Evolutionary conservation across 2,329 filamentous ascomycete genomes (phyloP).

Genomic region (Kalaharituber pfeilii): DNA sequence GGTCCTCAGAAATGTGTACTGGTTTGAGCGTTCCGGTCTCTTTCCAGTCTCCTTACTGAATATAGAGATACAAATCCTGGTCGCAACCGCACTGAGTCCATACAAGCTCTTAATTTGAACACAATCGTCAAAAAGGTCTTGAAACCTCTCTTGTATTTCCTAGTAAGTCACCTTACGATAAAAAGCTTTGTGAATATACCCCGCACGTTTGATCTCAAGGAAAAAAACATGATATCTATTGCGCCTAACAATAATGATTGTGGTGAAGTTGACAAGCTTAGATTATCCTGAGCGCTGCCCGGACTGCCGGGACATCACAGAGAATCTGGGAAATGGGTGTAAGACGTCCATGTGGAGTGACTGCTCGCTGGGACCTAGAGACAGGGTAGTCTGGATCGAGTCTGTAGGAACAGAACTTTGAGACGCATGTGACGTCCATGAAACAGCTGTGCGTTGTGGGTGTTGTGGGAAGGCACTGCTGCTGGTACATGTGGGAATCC

Average conservation of each 20-base stretch:
- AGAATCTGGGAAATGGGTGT: no score
- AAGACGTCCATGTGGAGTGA: no score
- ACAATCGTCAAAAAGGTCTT: background rate
- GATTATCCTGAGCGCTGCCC: no score
- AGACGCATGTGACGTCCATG: no score
- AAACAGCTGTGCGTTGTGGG: no score
- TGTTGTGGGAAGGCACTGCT: no score
- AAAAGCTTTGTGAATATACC: background rate
- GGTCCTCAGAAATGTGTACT: background rate
- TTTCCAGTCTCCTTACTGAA: background rate
- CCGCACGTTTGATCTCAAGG: background rate
- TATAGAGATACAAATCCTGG: background rate
- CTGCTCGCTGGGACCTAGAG: no score
- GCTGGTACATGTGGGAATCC: no score
- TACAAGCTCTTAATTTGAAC: background rate
- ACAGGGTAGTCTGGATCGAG: no score
- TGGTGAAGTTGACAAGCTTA: background rate
- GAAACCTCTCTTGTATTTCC: background rate
- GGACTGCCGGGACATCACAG: no score
- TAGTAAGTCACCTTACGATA: background rate
- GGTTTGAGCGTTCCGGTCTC: background rate
- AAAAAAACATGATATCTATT: background rate
- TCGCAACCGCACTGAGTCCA: background rate
- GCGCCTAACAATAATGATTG: conserved; percentile 3
- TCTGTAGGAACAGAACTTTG: no score